A percentile compares a stretch with the other conserved stretches of the same genome.
phyloP scores from a whole-genome alignment of 352 stramenopile species.

The Aphanomyces cochlioides region DNA sequence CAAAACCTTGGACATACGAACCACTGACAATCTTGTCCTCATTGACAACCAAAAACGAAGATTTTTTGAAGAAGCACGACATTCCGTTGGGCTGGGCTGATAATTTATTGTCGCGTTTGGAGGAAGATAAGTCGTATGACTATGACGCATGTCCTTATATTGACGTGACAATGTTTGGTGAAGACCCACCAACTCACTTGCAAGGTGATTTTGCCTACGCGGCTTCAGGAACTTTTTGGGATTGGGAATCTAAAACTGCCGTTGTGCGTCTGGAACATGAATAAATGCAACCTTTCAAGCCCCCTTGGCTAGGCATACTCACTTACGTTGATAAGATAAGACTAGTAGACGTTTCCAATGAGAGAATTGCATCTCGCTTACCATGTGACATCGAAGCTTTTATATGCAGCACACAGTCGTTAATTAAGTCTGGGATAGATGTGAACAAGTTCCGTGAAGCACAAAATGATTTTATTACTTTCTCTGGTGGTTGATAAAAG shows the following conservation, averaged over 20 bases:
- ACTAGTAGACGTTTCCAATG: no score
- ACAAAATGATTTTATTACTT: no score
- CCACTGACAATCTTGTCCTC: background rate
- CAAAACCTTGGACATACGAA: slow-evolving; percentile 5
- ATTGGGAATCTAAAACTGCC: background rate
- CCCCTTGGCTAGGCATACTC: no score
- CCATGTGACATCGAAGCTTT: no score
- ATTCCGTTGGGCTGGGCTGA: background rate
- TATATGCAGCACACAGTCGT: no score
- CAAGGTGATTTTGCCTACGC: background rate
- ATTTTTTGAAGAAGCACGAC: background rate
- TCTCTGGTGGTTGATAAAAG: no score
- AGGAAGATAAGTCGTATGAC: background rate
- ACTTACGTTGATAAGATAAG: no score
- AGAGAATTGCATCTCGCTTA: no score
- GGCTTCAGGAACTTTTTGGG: background rate
- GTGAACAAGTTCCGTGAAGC: no score
- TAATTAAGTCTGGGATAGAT: no score
- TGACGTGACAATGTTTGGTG: slow-evolving; percentile 8
- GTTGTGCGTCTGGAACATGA: background rate
- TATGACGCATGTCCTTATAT: slow-evolving; percentile 14
- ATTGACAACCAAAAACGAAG: background rate
- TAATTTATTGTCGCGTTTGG: background rate
- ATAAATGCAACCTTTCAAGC: no score
- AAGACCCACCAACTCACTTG: slow-evolving; percentile 6